phyloP scores from a whole-genome alignment of 306 rosid species.

The Castanea mollissima region DNA sequence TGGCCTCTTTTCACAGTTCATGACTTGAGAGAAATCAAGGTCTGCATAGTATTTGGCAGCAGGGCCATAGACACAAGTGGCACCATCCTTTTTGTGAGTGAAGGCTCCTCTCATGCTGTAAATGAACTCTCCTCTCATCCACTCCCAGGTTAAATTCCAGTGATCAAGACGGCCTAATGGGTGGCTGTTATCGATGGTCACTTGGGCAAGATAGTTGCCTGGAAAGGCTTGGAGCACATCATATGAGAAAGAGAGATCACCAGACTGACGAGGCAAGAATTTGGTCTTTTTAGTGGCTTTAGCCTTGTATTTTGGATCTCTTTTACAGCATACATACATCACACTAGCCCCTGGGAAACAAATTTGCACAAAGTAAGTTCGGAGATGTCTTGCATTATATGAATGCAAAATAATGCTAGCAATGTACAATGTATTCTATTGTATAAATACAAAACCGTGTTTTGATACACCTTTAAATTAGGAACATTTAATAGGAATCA shows the following conservation, averaged over 20 bases:
- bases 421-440: too few relatives aligned
- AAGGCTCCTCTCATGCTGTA: slow-evolving; percentile 64
- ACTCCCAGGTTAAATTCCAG: slow-evolving; percentile 90
- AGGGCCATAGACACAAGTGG: slow-evolving; percentile 57
- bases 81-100: slow-evolving; percentile 45
- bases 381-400: too few relatives aligned
- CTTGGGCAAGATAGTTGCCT: slow-evolving; percentile 57
- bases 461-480: too few relatives aligned
- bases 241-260: slow-evolving; percentile 66
- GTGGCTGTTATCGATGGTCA: slow-evolving; percentile 66
- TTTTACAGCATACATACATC: slow-evolving; percentile 73
- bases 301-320: slow-evolving; percentile 62
- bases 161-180: slow-evolving; percentile 84
- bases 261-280: slow-evolving; percentile 51
- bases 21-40: slow-evolving; percentile 67
- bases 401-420: too few relatives aligned
- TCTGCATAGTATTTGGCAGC: slow-evolving; percentile 47
- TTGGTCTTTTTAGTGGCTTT: slow-evolving; percentile 31
- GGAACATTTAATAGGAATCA: too few relatives aligned
- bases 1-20: slow-evolving; percentile 63
- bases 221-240: slow-evolving; percentile 59
- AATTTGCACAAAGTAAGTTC: neutral
- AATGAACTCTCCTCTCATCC: slow-evolving; percentile 84
- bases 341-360: slow-evolving; percentile 31
- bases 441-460: too few relatives aligned